Base-by-base conservation (phyloP, 805 yeast species). In the Candida boidinii region DNA sequence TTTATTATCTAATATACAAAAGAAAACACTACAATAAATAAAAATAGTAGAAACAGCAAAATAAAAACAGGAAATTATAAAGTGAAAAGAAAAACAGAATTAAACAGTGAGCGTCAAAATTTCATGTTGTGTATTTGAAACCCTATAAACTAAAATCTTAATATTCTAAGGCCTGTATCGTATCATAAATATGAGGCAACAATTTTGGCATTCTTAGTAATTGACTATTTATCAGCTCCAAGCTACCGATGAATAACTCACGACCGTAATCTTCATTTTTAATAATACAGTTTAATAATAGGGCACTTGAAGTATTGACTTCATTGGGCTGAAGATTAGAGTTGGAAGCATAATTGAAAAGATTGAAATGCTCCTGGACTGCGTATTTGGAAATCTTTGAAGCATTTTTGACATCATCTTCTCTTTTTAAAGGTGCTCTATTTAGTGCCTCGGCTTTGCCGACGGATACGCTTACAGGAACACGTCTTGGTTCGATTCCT, bases 401-500 rank as follows among this genome's bases (percentile, higher is more conserved):
- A 9, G 45, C 35, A 15, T 29, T 24, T 12, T 29, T 38, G 12
- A 23, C 29, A 6, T 39, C 41, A 14, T 23, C 29, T 12, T 36
- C 28, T 22, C 25, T 34, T 29, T n/a, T 32, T 15, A 26, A 19
- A 24, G 20, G 37, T n/a, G 26, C 30, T 19, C 14, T 45, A 30
- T 45, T 49, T 33, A 43, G 42, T 17, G 72, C 69, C 20, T 64
- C 69, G 20, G 41, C 39, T 31, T 66, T 68, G 3, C 73, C 77
- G 9, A 61, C 64, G 31, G 54, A 60, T 5, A 70, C 48, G 31
- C 57, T 59, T 22, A 79, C 78, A 2, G 79, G 68, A 30, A 57
- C 63, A 29, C 64, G 64, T 46, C 98, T 72, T 18, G 98, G 97
- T 53, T 83, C 87, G 37, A 92, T 84, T 10, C 98, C 97, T 57